Base-by-base conservation (phyloP, 176 grass and related monocot species). In the Typha latifolia region DNA sequence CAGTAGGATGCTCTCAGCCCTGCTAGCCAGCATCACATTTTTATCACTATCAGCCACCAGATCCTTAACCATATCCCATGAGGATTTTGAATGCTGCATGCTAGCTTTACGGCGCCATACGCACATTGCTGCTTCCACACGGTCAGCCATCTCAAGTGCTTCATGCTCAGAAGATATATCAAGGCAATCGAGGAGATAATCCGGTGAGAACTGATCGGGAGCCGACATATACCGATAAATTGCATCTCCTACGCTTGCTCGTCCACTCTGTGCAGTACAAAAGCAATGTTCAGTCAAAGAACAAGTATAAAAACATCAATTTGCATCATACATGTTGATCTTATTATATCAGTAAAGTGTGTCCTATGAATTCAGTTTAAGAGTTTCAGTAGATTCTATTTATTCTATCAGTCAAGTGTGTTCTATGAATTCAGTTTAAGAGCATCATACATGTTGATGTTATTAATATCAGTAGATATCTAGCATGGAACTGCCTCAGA, bases 41-140 rank as follows among this genome's bases (percentile, higher is more conserved):
- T 99, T 99, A 56, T 87, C 86, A 3, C 76, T 81, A 15, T 82
- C 89, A 22, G 84, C 77, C 27, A 81, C 37, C 53, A 99, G 74
- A 70, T 99, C 89, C 85, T 90, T 93, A 12, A 99, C 86, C 79
- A 75, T 74, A 63, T 90, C 86, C 94, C 94, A 93, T 4, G 79
- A 85, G 11, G 84, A 62, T 73, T 82, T 84, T 3, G 86, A 78
- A 64, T 78, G 76, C 72, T 67, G 73, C 5, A 78, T 78, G 43
- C 81, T 81, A 6, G 94, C 94, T 80, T 99, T 99, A 51, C 88
- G 84, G 51, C 76, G 76, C 94, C 94, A 99, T 21, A 99, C 94
- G 69, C 93, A 86, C 94, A 99, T 99, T 4, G 94, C 89, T 2
- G 94, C 94, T 73, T 99, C 94, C 62, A 90, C 94, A 10, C 70